Evolutionary conservation across 257 asterid species (phyloP), one percentile per base, ranked within the genome.

Genomic region (Parsonsia alboflavescens): DNA sequence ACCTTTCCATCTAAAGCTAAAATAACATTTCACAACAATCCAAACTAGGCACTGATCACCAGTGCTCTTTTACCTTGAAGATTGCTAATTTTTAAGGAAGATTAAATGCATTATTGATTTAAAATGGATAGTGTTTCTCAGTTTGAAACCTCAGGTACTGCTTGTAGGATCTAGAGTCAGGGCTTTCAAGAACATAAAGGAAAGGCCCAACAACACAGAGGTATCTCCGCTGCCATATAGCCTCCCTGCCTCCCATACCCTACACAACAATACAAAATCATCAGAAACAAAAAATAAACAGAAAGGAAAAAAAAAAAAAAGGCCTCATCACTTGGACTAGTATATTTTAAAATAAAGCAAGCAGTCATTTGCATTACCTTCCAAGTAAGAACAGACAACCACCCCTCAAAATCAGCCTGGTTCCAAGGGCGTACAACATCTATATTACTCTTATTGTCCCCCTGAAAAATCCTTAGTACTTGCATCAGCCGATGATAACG

Each of bases 181-280:
- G 93, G 79, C 73, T 77, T 71, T 90, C 98, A 44, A 94, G 89
- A 75, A 90, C 81, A 81, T 94, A 94, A 79, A 94, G 91, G 77
- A 80, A 86, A 71, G 97, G 91, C 80, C 99, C 99, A 79, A 88
- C 98, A 46, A 94, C 73, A 80, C 97, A 92, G 69, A 94, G 79
- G 82, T 92, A 94, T 88, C 96, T 89, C 74, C 92, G 90, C 83
- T 94, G 93, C 99, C 99, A 94, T 49, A 89, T 86, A 80, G 97
- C 99, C 82, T 94, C 99, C 89, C 99, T 85, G 76, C 99, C 96
- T 77, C 96, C 98, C 52, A 94, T 96, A 61, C 99, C 99, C 99
- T 94, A 82, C 77, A 76, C 50, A 77, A 54, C 10, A 48, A 77
- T 69, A 66, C 45, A 61, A 16, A 53, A 74, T 46, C n/a, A 66